Base-by-base conservation (phyloP, 108 stramenopile genomes). In the Cyclotella baltica region DNA sequence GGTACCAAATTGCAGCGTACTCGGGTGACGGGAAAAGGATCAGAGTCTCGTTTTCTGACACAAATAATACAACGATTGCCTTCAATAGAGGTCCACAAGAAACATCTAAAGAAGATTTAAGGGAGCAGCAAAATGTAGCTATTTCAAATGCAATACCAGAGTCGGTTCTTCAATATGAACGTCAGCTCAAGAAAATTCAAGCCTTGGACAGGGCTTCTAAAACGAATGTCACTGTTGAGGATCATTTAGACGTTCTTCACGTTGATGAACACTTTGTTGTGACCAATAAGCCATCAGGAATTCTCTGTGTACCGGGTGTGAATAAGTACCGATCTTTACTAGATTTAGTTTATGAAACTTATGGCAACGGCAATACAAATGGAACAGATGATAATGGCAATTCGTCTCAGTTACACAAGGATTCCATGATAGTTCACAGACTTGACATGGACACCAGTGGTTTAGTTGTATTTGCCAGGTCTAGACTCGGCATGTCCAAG, bases 381-480 rank as follows among this genome's bases (percentile, higher is more conserved):
- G 48, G 20, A 31, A 28, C 25, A 9, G 46, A 33, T 28, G 31
- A 27, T 40, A 51, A 11, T 61, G 58, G 3, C 10, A 22, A 51
- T 20, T 27, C 13, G 25, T 37, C 46, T n/a, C 0, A 52, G 9
- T 33, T 80, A 10, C 58, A 64, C 6, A 71, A 66, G 33, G 92
- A 93, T 80, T 86, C 85, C 28, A 88, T 90, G 88, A 83, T 93
- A 22, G 88, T 89, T 31, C 92, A 93, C 69, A 85, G 92, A 28
- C 63, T 93, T n/a, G 92, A 93, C 73, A 93, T 93, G 92, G 92
- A 88, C 30, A 93, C 92, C 6, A 81, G 78, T 68, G 92, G 92
- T 5, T 71, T 93, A 23, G 72, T 93, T 19, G 86, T 88, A n/a
- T 93, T 85, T 74, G 92, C 92, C 11, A 73, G 88, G 16, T 77